Evolutionary conservation across 75 land plant genomes (phyloP), one percentile per base, ranked within the genome.

Genomic region (Sequoia sempervirens): DNA sequence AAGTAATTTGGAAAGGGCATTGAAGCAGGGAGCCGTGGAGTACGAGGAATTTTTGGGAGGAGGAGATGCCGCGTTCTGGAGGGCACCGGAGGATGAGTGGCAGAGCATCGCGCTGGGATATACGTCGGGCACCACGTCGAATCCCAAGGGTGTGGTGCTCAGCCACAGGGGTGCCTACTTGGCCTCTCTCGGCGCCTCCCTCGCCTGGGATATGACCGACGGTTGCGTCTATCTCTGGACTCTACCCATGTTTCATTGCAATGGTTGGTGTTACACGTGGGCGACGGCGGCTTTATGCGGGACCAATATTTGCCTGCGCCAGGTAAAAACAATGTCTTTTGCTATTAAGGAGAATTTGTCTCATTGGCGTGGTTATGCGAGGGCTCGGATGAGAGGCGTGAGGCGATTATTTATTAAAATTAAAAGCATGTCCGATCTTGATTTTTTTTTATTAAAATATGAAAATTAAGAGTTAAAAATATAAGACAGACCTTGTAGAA

Each of bases 211-310:
- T 40, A 88, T 96, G 89, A 86, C 86, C 40, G 94, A 91, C 83
- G 94, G 96, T 38, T 88, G 92, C 50, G 86, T 95, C 0, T 97
- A 97, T 81, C 82, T 97, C 38, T 97, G 99, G 99, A 97, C 98
- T 84, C 90, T 97, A 6, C 99, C 96, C 0, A 89, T 95, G 89
- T 97, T 97, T 81, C 99, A 97, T 73, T 92, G 94, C 87, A 95
- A 97, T 84, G 99, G 99, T 12, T 97, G 99, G 99, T 94, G 98
- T 73, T 97, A 50, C 86, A 82, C 99, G 32, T 97, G 99, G 99
- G 79, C 93, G 1, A 86, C 94, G 50, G 99, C 99, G 4, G 99
- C 99, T 2, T 80, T 92, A 73, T 93, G 90, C 83, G 99, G 98
- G 0, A 95, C 98, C 47, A 97, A 75, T 84, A 91, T 97, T 53